Percentiles rank a stretch among this genome's conserved stretches.
Evolutionary conservation across 2,329 filamentous ascomycete species (phyloP).

Genomic region (Tolypocladium sp.): DNA sequence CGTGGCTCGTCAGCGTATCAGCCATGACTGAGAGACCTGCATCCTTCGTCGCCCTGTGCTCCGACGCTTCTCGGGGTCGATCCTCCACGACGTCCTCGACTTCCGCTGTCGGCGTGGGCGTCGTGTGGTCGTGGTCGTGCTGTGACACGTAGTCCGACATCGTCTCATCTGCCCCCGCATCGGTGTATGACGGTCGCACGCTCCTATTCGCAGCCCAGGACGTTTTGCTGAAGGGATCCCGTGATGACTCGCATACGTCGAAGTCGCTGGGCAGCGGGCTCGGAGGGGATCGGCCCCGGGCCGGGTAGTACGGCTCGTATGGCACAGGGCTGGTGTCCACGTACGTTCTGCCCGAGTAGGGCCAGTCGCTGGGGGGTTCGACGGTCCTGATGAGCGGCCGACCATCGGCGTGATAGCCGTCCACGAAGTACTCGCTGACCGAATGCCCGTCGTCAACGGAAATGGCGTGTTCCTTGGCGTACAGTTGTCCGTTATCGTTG

Average conservation of each 20-base stretch:
- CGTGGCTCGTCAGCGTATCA: background rate
- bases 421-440: slow-evolving; percentile 28
- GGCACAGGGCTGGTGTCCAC: slow-evolving; percentile 22
- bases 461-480: slow-evolving; percentile 18
- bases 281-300: slow-evolving; percentile 44
- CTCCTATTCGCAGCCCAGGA: slow-evolving; percentile 28
- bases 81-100: background rate
- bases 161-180: slow-evolving; percentile 15
- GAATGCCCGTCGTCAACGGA: slow-evolving; percentile 31
- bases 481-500: slow-evolving; percentile 8
- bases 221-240: slow-evolving; percentile 17
- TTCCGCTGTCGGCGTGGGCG: slow-evolving; percentile 6
- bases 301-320: slow-evolving; percentile 36
- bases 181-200: slow-evolving; percentile 30
- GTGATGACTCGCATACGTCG: slow-evolving; percentile 23
- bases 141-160: slow-evolving; percentile 5
- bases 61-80: slow-evolving; percentile 1
- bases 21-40: background rate
- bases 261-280: slow-evolving; percentile 38
- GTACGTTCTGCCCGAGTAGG: slow-evolving; percentile 28
- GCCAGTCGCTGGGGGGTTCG: slow-evolving; percentile 34
- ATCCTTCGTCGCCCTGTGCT: background rate
- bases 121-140: slow-evolving; percentile 1
- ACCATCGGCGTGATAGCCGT: slow-evolving; percentile 22
- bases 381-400: slow-evolving; percentile 28